Base-by-base conservation (phyloP, 2,329 filamentous ascomycete species). In the Penicillium glabrum region DNA sequence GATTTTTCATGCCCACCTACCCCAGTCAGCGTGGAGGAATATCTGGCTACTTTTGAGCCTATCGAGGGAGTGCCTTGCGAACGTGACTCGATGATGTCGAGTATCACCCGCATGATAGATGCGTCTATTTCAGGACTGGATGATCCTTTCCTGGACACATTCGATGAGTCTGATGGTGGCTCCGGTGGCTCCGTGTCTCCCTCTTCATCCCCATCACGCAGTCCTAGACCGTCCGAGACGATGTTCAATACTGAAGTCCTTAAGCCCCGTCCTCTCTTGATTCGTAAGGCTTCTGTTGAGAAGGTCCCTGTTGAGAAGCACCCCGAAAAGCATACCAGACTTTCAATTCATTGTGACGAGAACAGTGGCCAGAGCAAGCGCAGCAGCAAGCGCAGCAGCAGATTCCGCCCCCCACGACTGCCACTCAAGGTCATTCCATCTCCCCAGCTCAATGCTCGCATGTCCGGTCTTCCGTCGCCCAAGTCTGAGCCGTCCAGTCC, bases 101-200 rank as follows among this genome's bases (percentile, higher is more conserved):
- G 16, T 49, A 57, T 72, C 11, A 65, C 63, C 3, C 63, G 64
- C 1, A 63, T 72, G 58, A 68, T 72, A n/a, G 66, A 72, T 29
- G 61, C 55, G 23, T 63, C 65, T 1, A 51, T 70, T 7, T 47
- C 57, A 3, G 53, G 54, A 23, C 24, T 46, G 2, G 54, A 53
- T 3, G 70, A 72, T 46, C 68, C 67, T 1, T 72, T 72, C 39
- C 33, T 72, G 13, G 63, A 58, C 8, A 62, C 63, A 29, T 47
- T 51, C 14, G 46, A 61, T 19, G 16, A 24, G 10, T 1, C 11
- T 3, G 11, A 35, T 9, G 29, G 37, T 23, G 27, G 35, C 2
- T n/a, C n/a, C 0, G 29, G 37, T 23, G 27, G 35, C 2, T n/a
- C n/a, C 0, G 5, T 13, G 16, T 33, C 19, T 1, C n/a, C 52